phyloP scores from a whole-genome alignment of 2,329 filamentous ascomycete species.

The Trichoderma koningii region DNA sequence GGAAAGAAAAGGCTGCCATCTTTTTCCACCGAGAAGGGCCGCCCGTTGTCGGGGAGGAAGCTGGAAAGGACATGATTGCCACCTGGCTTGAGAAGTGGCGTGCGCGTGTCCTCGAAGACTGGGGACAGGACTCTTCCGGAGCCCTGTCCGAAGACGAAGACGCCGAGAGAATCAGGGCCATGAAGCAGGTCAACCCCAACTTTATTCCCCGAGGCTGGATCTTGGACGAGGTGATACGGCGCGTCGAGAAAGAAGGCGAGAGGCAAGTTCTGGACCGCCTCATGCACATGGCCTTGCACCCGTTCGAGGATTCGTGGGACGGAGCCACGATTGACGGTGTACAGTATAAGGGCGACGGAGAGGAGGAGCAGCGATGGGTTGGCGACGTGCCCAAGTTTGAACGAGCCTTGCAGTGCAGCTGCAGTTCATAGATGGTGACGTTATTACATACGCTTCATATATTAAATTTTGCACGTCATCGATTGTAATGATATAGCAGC shows the following conservation, averaged over 20 bases:
- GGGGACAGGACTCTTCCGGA: slow-evolving; percentile 53
- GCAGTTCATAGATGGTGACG: slow-evolving; percentile 68
- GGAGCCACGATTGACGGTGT: slow-evolving; percentile 51
- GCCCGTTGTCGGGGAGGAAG: slow-evolving; percentile 60
- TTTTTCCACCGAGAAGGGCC: slow-evolving; percentile 83
- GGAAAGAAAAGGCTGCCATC: slow-evolving; percentile 62
- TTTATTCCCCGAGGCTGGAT: slow-evolving; percentile 92
- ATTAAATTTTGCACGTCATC: background rate
- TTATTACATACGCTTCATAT: too few relatives aligned
- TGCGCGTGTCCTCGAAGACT: slow-evolving; percentile 71
- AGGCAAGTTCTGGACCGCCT: slow-evolving; percentile 74
- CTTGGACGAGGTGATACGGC: slow-evolving; percentile 86
- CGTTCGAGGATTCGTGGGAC: slow-evolving; percentile 79
- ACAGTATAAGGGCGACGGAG: slow-evolving; percentile 59
- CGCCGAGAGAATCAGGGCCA: slow-evolving; percentile 64
- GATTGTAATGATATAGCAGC: background rate
- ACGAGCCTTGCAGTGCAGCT: slow-evolving; percentile 90
- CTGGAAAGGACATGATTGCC: slow-evolving; percentile 66
- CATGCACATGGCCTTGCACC: slow-evolving; percentile 80
- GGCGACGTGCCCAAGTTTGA: slow-evolving; percentile 79
- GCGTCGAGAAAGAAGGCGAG: slow-evolving; percentile 83
- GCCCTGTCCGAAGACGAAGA: slow-evolving; percentile 50
- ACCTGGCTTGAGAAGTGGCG: slow-evolving; percentile 84
- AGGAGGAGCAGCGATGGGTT: slow-evolving; percentile 80
- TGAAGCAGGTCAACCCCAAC: slow-evolving; percentile 89